These are phyloP conservation scores for Parathielavia appendiculata DNA, from an alignment of 495 filamentous ascomycete genomes.

Conservation along the genomic window DNA sequence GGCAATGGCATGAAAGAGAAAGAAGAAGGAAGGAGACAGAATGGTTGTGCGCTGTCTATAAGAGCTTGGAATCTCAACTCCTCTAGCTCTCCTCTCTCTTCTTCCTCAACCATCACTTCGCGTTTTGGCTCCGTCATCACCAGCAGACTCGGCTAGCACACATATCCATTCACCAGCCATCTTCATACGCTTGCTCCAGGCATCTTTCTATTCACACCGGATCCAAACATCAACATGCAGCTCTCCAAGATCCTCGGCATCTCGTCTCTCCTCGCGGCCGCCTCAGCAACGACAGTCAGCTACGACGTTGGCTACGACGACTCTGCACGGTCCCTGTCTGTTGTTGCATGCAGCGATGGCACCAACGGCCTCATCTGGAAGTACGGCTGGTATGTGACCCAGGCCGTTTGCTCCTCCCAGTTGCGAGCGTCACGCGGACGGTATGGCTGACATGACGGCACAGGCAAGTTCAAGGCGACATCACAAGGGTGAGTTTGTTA, in stretches of 20 bases:
- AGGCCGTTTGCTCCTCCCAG: too few species aligned
- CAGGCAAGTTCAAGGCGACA: slow-evolving; percentile 37
- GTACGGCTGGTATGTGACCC: slow-evolving; percentile 34
- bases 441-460: neutral
- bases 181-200: neutral
- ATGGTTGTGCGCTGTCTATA: neutral
- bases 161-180: neutral
- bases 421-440: too few species aligned
- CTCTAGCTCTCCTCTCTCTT: neutral
- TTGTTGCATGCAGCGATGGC: slow-evolving; percentile 55
- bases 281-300: slow-evolving; percentile 44
- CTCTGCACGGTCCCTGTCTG: slow-evolving; percentile 38
- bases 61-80: neutral
- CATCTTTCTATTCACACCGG: slow-evolving; percentile 1
- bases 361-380: slow-evolving; percentile 53
- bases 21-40: neutral
- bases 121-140: slow-evolving; percentile 7
- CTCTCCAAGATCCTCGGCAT: slow-evolving; percentile 42
- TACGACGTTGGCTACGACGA: slow-evolving; percentile 59
- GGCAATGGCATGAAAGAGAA: neutral
- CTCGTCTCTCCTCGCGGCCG: slow-evolving; percentile 33
- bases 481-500: slow-evolving; percentile 31
- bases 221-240: slow-evolving; percentile 43
- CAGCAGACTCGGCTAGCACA: slow-evolving; percentile 1
- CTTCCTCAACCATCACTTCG: neutral